Evolutionary conservation across 352 stramenopile genomes (phyloP), one percentile per base, ranked within the genome.

Genomic region (Pythium rhizo-oryzae): DNA sequence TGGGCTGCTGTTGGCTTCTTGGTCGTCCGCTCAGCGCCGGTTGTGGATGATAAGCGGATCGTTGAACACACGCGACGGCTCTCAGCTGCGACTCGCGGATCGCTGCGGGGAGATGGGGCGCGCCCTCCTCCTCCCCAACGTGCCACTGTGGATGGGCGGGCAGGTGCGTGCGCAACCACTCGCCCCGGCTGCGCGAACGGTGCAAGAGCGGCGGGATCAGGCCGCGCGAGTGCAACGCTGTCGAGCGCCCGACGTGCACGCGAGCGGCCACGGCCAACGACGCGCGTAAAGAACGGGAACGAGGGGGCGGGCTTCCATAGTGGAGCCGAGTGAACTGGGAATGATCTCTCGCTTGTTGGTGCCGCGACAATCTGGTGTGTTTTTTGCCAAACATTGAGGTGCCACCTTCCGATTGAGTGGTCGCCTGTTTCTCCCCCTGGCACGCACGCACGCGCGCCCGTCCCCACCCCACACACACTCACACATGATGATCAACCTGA

Each of bases 381-480:
- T 21, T 69, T 59, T 62, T 50, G n/a, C 62, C 30, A 50, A 59
- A 25, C 43, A 41, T 68, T 62, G 51, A 68, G 52, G 62, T 52
- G 53, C 62, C 52, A 62, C 25, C 35, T 55, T 56, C 49, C 52
- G 52, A 69, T 69, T 69, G 62, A 69, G 37, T 61, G n/a, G 50
- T n/a, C 66, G 66, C 66, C 66, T 67, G 58, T 64, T 57, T 64
- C 59, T 72, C 58, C 37, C 39, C 59, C 66, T 60, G 41, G 66
- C 66, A 72, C 66, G 66, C 66, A 72, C 30, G 65, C 43, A 59
- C 41, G 52, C 24, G 39, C 56, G 41, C 56, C 64, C 55, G 28
- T 56, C 43, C 28, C 43, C 41, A 19, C 13, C 24, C 53, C 33
- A 49, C 24, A 56, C 25, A 56, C 50, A 56, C 44, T 41, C 41